phyloP scores from a whole-genome alignment of 2,329 filamentous ascomycete species.

The Clonostachys rhizophaga region DNA sequence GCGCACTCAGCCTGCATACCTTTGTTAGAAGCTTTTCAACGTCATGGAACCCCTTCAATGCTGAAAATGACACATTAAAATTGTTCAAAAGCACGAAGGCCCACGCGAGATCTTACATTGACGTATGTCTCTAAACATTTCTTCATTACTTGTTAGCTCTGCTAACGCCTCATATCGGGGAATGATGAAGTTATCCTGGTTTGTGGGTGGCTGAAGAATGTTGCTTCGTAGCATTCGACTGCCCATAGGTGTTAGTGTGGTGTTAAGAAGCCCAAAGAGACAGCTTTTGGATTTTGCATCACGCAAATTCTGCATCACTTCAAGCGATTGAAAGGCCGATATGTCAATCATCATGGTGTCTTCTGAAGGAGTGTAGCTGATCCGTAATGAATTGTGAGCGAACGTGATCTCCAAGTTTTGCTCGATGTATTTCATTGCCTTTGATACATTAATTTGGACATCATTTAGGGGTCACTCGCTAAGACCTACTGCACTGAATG shows the following conservation, averaged over 20 bases:
- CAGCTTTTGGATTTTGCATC: conserved; percentile 75
- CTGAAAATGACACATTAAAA: conserved; percentile 28
- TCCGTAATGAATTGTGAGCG: conserved; percentile 72
- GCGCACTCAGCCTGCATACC: conserved; percentile 30
- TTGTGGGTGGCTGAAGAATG: conserved; percentile 83
- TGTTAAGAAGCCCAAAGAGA: conserved; percentile 79
- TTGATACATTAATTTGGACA: conserved; percentile 3
- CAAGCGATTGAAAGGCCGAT: conserved; percentile 79
- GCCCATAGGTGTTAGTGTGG: conserved; percentile 86
- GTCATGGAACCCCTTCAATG: conserved; percentile 70
- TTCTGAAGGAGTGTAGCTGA: conserved; percentile 83
- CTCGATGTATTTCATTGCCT: conserved; percentile 82
- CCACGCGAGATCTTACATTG: conserved; percentile 43
- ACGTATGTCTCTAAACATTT: conserved; percentile 76
- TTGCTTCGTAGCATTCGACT: conserved; percentile 77
- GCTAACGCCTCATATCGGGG: conserved; percentile 78
- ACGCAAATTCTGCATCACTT: conserved; percentile 84
- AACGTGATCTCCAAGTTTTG: conserved; percentile 65
- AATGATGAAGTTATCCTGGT: conserved; percentile 56
- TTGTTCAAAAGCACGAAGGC: too few relatives aligned
- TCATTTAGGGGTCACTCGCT: too few relatives aligned
- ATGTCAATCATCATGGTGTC: conserved; percentile 96
- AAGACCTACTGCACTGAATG: conserved; percentile 71
- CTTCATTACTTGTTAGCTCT: conserved; percentile 76
- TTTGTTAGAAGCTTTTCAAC: conserved; percentile 75